Base-by-base conservation (phyloP, 73 alveolate species). In the Effrenium voratum region DNA sequence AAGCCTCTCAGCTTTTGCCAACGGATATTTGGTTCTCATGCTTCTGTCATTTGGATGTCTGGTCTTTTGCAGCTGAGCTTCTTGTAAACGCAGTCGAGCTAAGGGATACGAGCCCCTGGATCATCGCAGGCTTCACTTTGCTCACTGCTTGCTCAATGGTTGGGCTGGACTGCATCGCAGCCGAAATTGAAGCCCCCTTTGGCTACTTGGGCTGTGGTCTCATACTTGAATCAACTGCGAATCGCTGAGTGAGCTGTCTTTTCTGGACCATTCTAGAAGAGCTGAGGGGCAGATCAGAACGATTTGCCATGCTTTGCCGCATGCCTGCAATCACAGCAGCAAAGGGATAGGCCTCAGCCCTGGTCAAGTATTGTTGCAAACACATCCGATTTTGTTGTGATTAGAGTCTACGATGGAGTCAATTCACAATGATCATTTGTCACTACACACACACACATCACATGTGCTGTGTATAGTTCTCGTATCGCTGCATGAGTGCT, bases 41-140 rank as follows among this genome's bases (percentile, higher is more conserved):
- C n/a, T n/a, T n/a, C n/a, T n/a, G n/a, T n/a, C n/a, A n/a, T n/a
- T n/a, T n/a, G n/a, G n/a, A n/a, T n/a, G n/a, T n/a, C n/a, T n/a
- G n/a, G n/a, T n/a, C n/a, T n/a, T n/a, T n/a, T n/a, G n/a, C n/a
- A n/a, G n/a, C n/a, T n/a, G n/a, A n/a, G n/a, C n/a, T n/a, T n/a
- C n/a, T n/a, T n/a, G n/a, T 4, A 24, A 60, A 8, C 28, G 40
- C 63, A 52, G 15, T 32, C 40, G 47, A 72, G n/a, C 82, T 72
- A 26, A 72, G 82, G 82, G 82, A 72, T 47, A 72, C 82, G n/a
- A 72, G 82, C 28, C 82, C 82, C 49, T 72, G 82, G 82, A 72
- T 72, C 46, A 72, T 72, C 47, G 82, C 82, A 26, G 49, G 46
- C 82, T 72, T 72, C 82, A 77, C 88, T 30, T 77, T 77, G 45